A percentile compares a stretch with the other conserved stretches of the same genome.
Evolutionary conservation across 495 filamentous ascomycete species (phyloP).

Genomic region (Hypoxylon crocopeplum): DNA sequence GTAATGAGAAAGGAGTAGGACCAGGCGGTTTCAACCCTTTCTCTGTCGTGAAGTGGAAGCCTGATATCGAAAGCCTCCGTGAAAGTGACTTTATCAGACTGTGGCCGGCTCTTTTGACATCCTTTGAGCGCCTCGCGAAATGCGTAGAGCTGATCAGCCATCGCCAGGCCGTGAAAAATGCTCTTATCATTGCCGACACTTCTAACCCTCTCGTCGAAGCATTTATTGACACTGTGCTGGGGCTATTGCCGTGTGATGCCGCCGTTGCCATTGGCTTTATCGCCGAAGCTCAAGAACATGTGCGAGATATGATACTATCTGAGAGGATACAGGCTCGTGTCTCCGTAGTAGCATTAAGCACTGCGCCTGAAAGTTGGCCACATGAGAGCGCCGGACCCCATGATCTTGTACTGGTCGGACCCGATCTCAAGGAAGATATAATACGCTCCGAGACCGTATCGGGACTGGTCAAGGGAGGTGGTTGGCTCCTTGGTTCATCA

Average conservation of each 20-base stretch:
- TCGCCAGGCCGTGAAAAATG: conserved; percentile 18
- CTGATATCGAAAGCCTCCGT: conserved; percentile 19
- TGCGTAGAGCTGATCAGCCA: conserved; percentile 22
- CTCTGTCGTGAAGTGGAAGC: conserved; percentile 31
- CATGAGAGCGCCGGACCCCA: background rate
- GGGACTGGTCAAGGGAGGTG: conserved; percentile 8
- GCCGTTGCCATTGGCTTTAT: conserved; percentile 12
- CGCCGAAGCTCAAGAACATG: background rate
- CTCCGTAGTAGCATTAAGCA: background rate
- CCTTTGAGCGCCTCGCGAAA: conserved; percentile 3
- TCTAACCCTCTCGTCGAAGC: background rate
- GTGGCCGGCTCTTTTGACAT: conserved; percentile 2
- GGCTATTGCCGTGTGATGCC: background rate
- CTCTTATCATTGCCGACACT: conserved; percentile 1
- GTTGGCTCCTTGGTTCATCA: conserved; percentile 21
- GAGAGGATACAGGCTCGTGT: conserved; percentile 7
- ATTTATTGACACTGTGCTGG: conserved; percentile 9
- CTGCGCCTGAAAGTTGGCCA: conserved; percentile 10
- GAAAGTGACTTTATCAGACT: conserved; percentile 2
- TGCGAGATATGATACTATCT: background rate
- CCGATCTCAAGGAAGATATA: background rate
- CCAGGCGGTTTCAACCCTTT: background rate
- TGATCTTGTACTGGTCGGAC: conserved; percentile 16
- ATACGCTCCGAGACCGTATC: background rate
- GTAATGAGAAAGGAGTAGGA: background rate